These are phyloP conservation scores for Eimeria tenella DNA, from an alignment of 169 alveolate species.

Conservation along the genomic window DNA sequence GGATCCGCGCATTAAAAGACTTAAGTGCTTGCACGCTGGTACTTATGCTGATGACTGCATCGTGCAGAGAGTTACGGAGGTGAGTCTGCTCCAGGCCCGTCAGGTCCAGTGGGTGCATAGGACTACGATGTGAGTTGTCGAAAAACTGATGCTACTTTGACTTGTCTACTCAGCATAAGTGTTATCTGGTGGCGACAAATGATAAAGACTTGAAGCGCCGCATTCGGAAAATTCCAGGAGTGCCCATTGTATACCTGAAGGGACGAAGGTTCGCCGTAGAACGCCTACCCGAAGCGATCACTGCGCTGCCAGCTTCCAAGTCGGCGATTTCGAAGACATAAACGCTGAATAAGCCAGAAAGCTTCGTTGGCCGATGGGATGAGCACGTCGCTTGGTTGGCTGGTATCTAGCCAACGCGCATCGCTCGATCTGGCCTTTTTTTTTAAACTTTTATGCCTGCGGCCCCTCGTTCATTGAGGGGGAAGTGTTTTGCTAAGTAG, in stretches of 20 bases:
- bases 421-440: no score
- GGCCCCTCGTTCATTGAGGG: no score
- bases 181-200: slow-evolving; percentile 98
- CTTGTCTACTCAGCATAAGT: slow-evolving; percentile 90
- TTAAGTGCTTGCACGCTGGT: slow-evolving; percentile 98
- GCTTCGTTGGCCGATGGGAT: no score
- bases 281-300: slow-evolving; percentile 96
- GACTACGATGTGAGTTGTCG: not conserved
- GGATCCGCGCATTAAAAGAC: slow-evolving; percentile 96
- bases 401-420: no score
- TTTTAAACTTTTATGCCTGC: no score
- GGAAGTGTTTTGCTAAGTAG: no score
- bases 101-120: not conserved
- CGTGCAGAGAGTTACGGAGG: slow-evolving; percentile 95
- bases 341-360: not conserved
- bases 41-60: slow-evolving; percentile 99
- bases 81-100: not conserved
- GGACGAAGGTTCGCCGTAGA: slow-evolving; percentile 97
- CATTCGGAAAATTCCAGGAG: slow-evolving; percentile 98
- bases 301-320: slow-evolving; percentile 70
- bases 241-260: slow-evolving; percentile 97
- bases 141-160: not conserved
- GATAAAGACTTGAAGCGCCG: slow-evolving; percentile 98
- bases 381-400: no score
- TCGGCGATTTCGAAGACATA: slow-evolving; percentile 36